These are phyloP conservation scores for Taphrina wiesneri DNA, from an alignment of 1,139 yeast species.

Conservation along the genomic window DNA sequence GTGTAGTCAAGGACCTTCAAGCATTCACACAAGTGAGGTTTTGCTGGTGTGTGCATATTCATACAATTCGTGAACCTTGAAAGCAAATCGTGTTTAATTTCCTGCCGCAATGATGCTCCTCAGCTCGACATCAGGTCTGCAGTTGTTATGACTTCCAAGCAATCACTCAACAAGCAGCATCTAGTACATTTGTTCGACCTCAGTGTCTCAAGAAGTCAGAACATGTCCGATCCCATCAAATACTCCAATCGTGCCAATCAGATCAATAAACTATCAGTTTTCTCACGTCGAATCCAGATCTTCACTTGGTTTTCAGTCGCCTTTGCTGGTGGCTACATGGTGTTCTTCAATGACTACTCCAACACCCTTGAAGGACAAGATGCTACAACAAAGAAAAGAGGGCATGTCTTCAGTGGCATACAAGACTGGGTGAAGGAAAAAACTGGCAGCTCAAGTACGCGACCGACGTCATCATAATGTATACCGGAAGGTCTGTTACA, in stretches of 20 bases:
- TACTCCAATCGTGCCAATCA: background rate
- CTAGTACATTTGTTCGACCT: background rate
- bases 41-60: no score
- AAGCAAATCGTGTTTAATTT: background rate
- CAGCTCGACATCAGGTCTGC: no score
- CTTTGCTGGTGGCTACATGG: constrained; percentile 32
- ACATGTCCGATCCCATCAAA: constrained; percentile 14
- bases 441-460: background rate
- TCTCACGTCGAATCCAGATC: constrained; percentile 22
- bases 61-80: no score
- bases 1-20: no score
- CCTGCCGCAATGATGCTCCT: background rate
- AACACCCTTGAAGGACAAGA: background rate
- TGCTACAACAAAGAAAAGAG: background rate
- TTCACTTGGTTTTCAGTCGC: constrained; percentile 32
- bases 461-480: background rate
- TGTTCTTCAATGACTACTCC: constrained; percentile 23
- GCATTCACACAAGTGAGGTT: no score
- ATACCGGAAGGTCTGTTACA: no score
- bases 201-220: background rate
- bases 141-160: no score
- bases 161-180: no score
- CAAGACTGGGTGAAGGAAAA: constrained; percentile 22
- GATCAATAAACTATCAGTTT: constrained; percentile 11
- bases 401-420: constrained; percentile 19